A percentile compares a stretch with the other conserved stretches of the same genome.
These are phyloP conservation scores for Aegilops tauschii DNA, from an alignment of 176 grass and related monocot species.

Conservation along the genomic window DNA sequence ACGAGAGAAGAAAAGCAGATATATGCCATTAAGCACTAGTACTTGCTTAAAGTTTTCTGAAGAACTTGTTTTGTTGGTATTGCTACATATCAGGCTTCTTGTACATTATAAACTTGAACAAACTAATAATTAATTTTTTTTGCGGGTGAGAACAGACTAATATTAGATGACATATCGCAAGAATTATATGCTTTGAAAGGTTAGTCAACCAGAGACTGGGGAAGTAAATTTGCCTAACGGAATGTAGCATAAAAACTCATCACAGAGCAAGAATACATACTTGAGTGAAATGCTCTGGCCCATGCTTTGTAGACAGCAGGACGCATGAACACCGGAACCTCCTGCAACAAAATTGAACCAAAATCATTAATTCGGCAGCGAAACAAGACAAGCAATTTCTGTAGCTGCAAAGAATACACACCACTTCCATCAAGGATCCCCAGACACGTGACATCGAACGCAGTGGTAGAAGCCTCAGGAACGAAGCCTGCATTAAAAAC, in stretches of 20 bases:
- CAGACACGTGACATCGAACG: conserved; percentile 79
- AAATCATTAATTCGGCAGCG: neutral
- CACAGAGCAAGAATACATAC: conserved; percentile 28
- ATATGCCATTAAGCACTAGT: neutral
- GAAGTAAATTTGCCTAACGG: neutral
- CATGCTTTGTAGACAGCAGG: conserved; percentile 65
- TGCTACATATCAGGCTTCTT: neutral
- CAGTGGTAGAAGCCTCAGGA: conserved; percentile 71
- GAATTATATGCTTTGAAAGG: neutral
- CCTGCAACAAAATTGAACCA: conserved; percentile 21
- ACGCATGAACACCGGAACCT: conserved; percentile 58
- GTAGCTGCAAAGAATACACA: conserved; percentile 21
- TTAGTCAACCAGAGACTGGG: neutral
- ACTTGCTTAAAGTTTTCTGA: neutral
- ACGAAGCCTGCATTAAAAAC: conserved; percentile 58
- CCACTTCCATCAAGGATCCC: conserved; percentile 83
- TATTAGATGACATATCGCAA: neutral
- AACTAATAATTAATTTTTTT: neutral
- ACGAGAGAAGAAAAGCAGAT: neutral
- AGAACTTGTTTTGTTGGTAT: neutral
- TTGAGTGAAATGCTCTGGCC: conserved; percentile 76
- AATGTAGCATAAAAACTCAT: neutral
- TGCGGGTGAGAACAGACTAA: neutral
- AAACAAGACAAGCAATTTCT: conserved; percentile 10
- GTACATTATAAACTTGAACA: neutral